Conservation (phyloP, 2,329 filamentous ascomycete genomes). For the Cytospora leucostoma region DNA sequence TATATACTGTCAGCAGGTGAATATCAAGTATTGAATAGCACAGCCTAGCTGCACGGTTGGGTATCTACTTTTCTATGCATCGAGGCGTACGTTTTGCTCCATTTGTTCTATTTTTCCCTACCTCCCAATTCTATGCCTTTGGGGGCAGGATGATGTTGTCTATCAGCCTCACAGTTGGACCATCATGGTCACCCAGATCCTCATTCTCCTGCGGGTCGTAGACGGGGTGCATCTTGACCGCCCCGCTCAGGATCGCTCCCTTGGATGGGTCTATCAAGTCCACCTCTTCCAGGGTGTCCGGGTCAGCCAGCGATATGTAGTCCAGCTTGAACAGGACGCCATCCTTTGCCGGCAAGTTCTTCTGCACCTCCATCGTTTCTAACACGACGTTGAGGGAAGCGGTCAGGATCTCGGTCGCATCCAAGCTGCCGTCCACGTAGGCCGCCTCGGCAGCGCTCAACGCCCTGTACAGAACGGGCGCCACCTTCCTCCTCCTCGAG, state of each 20-base stretch:
- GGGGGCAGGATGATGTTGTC: constrained; percentile 81
- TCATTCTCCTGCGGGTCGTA: constrained; percentile 71
- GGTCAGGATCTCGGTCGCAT: constrained; percentile 68
- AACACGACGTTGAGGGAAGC: constrained; percentile 65
- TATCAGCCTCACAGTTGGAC: constrained; percentile 81
- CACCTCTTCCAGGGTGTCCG: constrained; percentile 78
- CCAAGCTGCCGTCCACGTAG: constrained; percentile 58
- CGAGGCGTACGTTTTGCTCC: too few species aligned
- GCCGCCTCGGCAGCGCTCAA: constrained; percentile 69
- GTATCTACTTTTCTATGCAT: constrained; percentile 8
- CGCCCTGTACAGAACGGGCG: constrained; percentile 70
- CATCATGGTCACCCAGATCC: constrained; percentile 70
- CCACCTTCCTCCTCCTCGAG: constrained; percentile 67
- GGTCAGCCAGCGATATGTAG: constrained; percentile 89
- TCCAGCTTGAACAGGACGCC: constrained; percentile 80
- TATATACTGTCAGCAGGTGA: too few species aligned
- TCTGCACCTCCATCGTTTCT: constrained; percentile 60
- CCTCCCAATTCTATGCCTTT: constrained; percentile 3
- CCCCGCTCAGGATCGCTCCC: constrained; percentile 86
- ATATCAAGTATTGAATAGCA: background rate
- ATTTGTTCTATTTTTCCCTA: background rate
- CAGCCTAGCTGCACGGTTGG: constrained; percentile 8
- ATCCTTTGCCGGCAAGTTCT: constrained; percentile 56
- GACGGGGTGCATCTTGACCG: constrained; percentile 84
- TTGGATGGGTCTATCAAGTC: constrained; percentile 65